Percentiles rank a stretch among this genome's conserved stretches.
Evolutionary conservation across 2,329 filamentous ascomycete genomes (phyloP).

Genomic region (Penicillium sp.): DNA sequence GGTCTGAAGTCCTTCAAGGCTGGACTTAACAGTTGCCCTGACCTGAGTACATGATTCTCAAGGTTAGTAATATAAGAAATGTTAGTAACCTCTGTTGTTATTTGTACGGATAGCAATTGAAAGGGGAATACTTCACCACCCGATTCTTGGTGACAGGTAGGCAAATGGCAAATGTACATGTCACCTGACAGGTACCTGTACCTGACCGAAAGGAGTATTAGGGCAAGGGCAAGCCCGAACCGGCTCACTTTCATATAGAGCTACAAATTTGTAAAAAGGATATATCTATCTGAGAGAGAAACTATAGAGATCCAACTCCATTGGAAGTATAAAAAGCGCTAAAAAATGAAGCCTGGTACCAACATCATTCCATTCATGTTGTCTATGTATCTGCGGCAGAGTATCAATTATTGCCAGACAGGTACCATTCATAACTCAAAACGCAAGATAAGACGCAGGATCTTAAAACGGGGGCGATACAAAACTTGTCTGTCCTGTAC

Average conservation of each 20-base stretch:
- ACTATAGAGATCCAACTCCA: neutral
- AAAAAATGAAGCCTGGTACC: neutral
- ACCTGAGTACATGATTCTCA: accelerated
- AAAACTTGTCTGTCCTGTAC: neutral
- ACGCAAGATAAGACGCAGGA: neutral
- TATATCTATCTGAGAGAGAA: neutral
- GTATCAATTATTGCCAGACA: neutral
- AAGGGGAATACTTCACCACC: neutral
- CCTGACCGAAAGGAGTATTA: neutral
- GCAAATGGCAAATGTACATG: too few relatives aligned
- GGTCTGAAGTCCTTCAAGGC: neutral
- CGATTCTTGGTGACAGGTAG: neutral
- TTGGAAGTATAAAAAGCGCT: neutral
- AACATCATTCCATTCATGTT: neutral
- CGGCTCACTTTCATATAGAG: neutral
- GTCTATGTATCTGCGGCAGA: neutral
- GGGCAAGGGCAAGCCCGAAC: neutral
- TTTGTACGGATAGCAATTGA: neutral
- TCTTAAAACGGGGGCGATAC: neutral
- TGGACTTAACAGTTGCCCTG: neutral
- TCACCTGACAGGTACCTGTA: neutral
- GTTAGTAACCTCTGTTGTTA: neutral
- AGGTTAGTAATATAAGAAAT: too few relatives aligned
- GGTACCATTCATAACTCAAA: neutral
- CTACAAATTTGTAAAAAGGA: neutral